Evolutionary conservation across 1,139 yeast genomes (phyloP).

Genomic region (Starmera stellimalicola): DNA sequence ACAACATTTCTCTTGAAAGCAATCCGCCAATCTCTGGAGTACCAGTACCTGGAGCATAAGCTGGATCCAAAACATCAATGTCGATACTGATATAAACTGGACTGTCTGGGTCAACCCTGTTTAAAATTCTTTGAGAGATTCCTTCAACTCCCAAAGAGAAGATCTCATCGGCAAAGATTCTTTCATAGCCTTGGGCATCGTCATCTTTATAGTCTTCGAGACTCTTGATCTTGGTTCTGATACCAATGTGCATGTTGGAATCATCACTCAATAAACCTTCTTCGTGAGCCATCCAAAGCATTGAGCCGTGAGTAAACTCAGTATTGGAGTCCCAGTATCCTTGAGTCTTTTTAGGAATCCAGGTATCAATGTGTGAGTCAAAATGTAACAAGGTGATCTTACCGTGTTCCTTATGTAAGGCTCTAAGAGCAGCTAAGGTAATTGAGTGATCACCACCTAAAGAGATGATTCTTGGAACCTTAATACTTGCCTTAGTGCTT

Average conservation of each 20-base stretch:
- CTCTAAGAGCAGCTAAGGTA: constrained; percentile 38
- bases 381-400: constrained; percentile 42
- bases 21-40: constrained; percentile 80
- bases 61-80: constrained; percentile 73
- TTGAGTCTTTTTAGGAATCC: constrained; percentile 51
- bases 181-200: constrained; percentile 49
- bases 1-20: constrained; percentile 64
- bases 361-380: constrained; percentile 52
- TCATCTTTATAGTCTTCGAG: constrained; percentile 54
- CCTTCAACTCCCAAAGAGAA: constrained; percentile 50
- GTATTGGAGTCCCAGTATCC: constrained; percentile 58
- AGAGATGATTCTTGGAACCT: constrained; percentile 34
- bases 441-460: constrained; percentile 55
- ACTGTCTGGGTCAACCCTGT: constrained; percentile 32
- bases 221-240: constrained; percentile 57
- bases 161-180: constrained; percentile 62
- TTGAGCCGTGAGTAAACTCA: constrained; percentile 63
- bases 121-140: constrained; percentile 41
- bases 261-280: constrained; percentile 48
- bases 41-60: constrained; percentile 75
- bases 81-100: constrained; percentile 71
- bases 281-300: constrained; percentile 63
- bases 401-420: constrained; percentile 38
- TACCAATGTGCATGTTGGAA: constrained; percentile 57
- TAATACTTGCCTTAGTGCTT: background rate